phyloP scores from a whole-genome alignment of 768 basidiomycete genomes.

The Dentipellis sp. region DNA sequence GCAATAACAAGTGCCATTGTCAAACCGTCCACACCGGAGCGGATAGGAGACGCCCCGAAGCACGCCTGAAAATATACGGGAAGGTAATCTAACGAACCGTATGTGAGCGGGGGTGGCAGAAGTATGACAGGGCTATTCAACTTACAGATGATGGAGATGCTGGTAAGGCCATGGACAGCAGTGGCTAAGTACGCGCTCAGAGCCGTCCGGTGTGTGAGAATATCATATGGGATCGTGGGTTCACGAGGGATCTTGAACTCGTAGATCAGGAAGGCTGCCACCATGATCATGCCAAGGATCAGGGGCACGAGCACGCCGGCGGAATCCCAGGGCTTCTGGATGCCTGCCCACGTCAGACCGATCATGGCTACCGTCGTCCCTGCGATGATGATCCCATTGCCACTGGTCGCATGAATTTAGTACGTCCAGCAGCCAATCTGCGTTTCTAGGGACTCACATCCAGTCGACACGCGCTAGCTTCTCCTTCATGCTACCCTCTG shows the following conservation, averaged over 20 bases:
- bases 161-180: slow-evolving; percentile 18
- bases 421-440: neutral
- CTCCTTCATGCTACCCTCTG: slow-evolving; percentile 19
- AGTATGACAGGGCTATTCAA: neutral
- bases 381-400: slow-evolving; percentile 24
- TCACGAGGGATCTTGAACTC: slow-evolving; percentile 23
- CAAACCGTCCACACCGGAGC: slow-evolving; percentile 26
- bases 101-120: neutral
- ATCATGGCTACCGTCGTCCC: slow-evolving; percentile 19
- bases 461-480: slow-evolving; percentile 29
- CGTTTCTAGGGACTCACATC: slow-evolving; percentile 20
- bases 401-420: slow-evolving; percentile 16
- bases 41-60: slow-evolving; percentile 25
- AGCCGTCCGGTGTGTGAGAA: slow-evolving; percentile 22
- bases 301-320: slow-evolving; percentile 30
- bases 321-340: slow-evolving; percentile 30
- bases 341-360: slow-evolving; percentile 33
- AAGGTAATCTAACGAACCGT: slow-evolving; percentile 22
- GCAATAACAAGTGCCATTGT: slow-evolving; percentile 19
- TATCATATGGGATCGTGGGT: slow-evolving; percentile 21
- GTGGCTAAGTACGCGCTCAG: slow-evolving; percentile 15
- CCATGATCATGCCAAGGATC: slow-evolving; percentile 26
- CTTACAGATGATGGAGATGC: slow-evolving; percentile 10
- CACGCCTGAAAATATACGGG: slow-evolving; percentile 36
- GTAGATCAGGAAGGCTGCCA: slow-evolving; percentile 26